phyloP scores from a whole-genome alignment of 192 early-diverging fungal species.

The Backusella sp. region DNA sequence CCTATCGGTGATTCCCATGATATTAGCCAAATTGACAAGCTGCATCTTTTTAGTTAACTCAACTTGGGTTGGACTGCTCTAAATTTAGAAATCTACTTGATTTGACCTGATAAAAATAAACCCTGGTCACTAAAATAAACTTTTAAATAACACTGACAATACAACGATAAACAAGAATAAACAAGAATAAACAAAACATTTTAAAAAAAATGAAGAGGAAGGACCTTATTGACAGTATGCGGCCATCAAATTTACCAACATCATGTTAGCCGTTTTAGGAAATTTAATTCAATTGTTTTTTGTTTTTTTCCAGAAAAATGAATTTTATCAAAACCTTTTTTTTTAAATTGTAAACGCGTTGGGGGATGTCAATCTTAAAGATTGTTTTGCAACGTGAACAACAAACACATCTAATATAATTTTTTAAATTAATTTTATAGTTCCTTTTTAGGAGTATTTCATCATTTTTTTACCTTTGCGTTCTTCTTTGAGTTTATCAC shows the following conservation, averaged over 20 bases:
- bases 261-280: not conserved
- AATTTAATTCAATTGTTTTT: not conserved
- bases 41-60: too few relatives aligned
- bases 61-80: too few relatives aligned
- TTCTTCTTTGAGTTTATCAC: not conserved
- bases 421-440: not conserved
- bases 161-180: too few relatives aligned
- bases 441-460: too few relatives aligned
- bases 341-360: slow-evolving; percentile 11
- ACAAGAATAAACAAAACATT: too few relatives aligned
- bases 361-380: slow-evolving; percentile 3
- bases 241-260: not conserved
- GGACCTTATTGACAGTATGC: not conserved
- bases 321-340: not conserved
- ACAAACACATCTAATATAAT: slow-evolving; percentile 6
- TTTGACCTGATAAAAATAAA: too few relatives aligned
- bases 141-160: not conserved
- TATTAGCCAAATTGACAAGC: too few relatives aligned
- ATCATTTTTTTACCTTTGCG: not conserved
- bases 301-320: not conserved
- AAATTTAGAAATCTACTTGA: too few relatives aligned
- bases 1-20: too few relatives aligned
- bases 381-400: not conserved
- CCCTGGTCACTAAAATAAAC: not conserved
- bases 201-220: too few relatives aligned